Conservation (phyloP, 2,329 filamentous ascomycete genomes). For the Rhytidhysteron rufulum region DNA sequence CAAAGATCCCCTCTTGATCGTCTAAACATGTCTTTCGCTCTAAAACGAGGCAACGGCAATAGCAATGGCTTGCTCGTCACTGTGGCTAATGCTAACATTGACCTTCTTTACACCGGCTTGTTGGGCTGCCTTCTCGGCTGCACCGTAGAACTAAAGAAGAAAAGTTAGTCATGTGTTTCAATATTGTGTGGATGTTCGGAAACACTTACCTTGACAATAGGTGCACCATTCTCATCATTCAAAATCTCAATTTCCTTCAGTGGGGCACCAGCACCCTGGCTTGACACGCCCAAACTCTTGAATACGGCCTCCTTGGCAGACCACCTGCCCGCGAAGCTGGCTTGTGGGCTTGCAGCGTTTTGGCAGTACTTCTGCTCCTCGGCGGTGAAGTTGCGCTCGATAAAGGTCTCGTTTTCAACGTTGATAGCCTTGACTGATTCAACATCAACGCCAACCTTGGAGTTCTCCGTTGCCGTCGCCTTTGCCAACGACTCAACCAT, state of each 20-base stretch:
- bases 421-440: constrained; percentile 86
- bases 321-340: constrained; percentile 93
- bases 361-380: constrained; percentile 84
- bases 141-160: constrained; percentile 69
- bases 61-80: constrained; percentile 88
- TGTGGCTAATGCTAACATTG: constrained; percentile 93
- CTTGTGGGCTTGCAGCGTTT: constrained; percentile 72
- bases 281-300: constrained; percentile 85
- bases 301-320: constrained; percentile 98
- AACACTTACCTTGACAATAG: constrained; percentile 75
- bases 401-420: constrained; percentile 88
- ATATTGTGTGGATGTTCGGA: background rate
- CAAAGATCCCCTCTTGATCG: no score
- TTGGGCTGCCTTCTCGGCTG: constrained; percentile 78
- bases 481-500: constrained; percentile 75
- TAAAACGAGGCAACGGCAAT: constrained; percentile 84
- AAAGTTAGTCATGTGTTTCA: constrained; percentile 36
- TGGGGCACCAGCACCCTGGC: constrained; percentile 83
- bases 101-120: constrained; percentile 83
- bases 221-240: constrained; percentile 75
- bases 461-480: constrained; percentile 55
- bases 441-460: constrained; percentile 89
- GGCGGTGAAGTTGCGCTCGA: constrained; percentile 89
- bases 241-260: constrained; percentile 93
- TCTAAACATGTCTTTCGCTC: no score